Evolutionary conservation across 208 protist genomes (phyloP).

Genomic region (Kentomonas sorsogonicus): DNA sequence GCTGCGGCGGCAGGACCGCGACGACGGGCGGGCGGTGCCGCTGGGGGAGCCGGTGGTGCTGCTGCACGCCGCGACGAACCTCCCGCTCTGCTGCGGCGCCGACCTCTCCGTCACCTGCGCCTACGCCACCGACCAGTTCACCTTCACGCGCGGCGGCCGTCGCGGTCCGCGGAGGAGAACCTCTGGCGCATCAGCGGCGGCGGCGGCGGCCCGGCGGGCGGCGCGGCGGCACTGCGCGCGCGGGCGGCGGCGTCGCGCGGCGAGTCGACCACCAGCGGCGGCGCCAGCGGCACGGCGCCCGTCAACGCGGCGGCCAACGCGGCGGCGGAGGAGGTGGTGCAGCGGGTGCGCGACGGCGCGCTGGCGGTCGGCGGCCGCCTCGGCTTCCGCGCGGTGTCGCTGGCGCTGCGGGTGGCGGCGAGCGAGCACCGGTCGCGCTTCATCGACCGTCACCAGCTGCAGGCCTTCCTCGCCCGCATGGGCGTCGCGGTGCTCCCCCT

Average conservation of each 20-base stretch:
- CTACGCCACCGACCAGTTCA: slow-evolving; percentile 30
- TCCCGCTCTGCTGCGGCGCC: slow-evolving; percentile 49
- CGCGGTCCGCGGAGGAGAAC: slow-evolving; percentile 52
- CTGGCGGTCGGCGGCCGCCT: slow-evolving; percentile 57
- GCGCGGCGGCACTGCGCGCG: not conserved
- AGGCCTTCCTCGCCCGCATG: slow-evolving; percentile 33
- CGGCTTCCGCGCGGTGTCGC: slow-evolving; percentile 67
- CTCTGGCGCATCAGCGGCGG: slow-evolving; percentile 41
- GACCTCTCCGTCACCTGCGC: slow-evolving; percentile 61
- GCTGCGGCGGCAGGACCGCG: slow-evolving; percentile 38
- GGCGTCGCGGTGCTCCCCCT: slow-evolving; percentile 48
- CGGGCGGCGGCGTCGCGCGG: not conserved
- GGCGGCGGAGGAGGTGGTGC: slow-evolving; percentile 34
- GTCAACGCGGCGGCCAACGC: slow-evolving; percentile 33
- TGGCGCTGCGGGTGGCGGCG: slow-evolving; percentile 64
- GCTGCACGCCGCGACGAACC: slow-evolving; percentile 66
- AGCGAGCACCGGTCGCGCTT: slow-evolving; percentile 46
- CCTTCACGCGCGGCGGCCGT: slow-evolving; percentile 38
- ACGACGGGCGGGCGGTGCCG: slow-evolving; percentile 47
- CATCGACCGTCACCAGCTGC: slow-evolving; percentile 44
- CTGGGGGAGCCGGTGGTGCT: slow-evolving; percentile 72
- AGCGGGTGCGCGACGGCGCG: slow-evolving; percentile 61
- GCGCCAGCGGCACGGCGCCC: slow-evolving; percentile 3
- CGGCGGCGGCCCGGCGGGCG: not conserved
- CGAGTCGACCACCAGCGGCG: slow-evolving; percentile 7